phyloP scores from a whole-genome alignment of 495 filamentous ascomycete genomes.

The Lophiotrema nucula region DNA sequence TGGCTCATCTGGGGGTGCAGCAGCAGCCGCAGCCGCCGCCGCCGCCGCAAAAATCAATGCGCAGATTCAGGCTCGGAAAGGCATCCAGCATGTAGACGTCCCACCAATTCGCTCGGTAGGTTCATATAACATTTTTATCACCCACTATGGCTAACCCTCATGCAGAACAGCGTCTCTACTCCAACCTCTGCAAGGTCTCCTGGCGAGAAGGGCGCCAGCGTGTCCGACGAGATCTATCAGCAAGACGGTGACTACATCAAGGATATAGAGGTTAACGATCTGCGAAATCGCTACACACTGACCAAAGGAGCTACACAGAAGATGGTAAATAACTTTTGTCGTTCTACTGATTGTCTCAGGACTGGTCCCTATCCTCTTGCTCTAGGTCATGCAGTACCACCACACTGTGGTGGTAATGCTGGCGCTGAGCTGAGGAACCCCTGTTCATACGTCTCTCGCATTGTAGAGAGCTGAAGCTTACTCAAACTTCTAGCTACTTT shows the following conservation, averaged over 20 bases:
- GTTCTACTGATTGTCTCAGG: conserved; percentile 77
- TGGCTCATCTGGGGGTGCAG: too few species aligned
- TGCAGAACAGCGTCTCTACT: conserved; percentile 42
- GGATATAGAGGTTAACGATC: conserved; percentile 97
- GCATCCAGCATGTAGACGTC: conserved; percentile 89
- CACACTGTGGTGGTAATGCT: too few species aligned
- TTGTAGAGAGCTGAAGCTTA: conserved; percentile 77
- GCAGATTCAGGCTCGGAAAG: conserved; percentile 86
- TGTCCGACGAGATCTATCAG: conserved; percentile 87
- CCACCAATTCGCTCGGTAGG: conserved; percentile 75
- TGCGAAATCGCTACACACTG: conserved; percentile 94
- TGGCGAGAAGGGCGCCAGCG: conserved; percentile 48
- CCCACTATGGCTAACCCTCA: conserved; percentile 19
- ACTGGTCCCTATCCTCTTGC: conserved; percentile 35
- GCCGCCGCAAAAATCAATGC: conserved; percentile 94
- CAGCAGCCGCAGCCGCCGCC: conserved; percentile 86
- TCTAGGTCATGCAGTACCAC: background rate
- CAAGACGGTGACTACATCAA: conserved; percentile 96
- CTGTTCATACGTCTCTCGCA: conserved; percentile 44
- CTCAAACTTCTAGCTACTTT: conserved; percentile 63
- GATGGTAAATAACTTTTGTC: conserved; percentile 87
- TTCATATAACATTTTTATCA: background rate
- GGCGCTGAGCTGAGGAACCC: too few species aligned
- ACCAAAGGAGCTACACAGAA: conserved; percentile 98
- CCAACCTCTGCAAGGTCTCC: conserved; percentile 51